Conservation (phyloP, 352 stramenopile species). For the Phytophthora nicotianae region DNA sequence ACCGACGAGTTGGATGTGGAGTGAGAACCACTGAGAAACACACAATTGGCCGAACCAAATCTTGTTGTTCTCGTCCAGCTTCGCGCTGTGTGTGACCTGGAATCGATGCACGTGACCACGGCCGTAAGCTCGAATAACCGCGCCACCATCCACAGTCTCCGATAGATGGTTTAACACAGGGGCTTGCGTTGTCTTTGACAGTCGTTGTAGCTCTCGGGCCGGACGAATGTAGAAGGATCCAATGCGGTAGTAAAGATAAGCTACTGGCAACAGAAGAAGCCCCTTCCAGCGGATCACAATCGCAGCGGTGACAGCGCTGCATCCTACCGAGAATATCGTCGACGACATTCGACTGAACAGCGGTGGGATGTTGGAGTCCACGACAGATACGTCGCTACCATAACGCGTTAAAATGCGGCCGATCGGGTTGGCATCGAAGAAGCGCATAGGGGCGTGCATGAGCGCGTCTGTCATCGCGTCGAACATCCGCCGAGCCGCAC, state of each 20-base stretch:
- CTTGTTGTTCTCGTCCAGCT: constrained; percentile 50
- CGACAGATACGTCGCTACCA: constrained; percentile 88
- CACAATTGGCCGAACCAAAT: constrained; percentile 44
- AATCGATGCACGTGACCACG: constrained; percentile 47
- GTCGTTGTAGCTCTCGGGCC: constrained; percentile 56
- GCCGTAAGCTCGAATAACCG: constrained; percentile 65
- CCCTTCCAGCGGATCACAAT: constrained; percentile 86
- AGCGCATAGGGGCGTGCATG: constrained; percentile 87
- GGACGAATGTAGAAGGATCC: constrained; percentile 50
- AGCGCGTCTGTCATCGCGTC: constrained; percentile 88
- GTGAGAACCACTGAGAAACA: constrained; percentile 53
- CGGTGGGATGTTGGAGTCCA: constrained; percentile 83
- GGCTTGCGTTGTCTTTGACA: constrained; percentile 52
- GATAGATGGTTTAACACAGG: constrained; percentile 60
- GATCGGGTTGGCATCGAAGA: constrained; percentile 93
- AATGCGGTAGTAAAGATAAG: constrained; percentile 79
- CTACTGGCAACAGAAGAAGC: constrained; percentile 81
- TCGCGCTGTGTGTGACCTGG: constrained; percentile 33
- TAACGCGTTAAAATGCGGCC: constrained; percentile 93
- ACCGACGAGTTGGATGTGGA: constrained; percentile 75
- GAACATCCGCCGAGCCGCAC: constrained; percentile 73
- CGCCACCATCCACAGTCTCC: constrained; percentile 53
- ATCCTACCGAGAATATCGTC: constrained; percentile 78
- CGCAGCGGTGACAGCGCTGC: constrained; percentile 77
- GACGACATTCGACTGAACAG: constrained; percentile 55